phyloP scores from a whole-genome alignment of 805 yeast species.

The Candida bentonensis region DNA sequence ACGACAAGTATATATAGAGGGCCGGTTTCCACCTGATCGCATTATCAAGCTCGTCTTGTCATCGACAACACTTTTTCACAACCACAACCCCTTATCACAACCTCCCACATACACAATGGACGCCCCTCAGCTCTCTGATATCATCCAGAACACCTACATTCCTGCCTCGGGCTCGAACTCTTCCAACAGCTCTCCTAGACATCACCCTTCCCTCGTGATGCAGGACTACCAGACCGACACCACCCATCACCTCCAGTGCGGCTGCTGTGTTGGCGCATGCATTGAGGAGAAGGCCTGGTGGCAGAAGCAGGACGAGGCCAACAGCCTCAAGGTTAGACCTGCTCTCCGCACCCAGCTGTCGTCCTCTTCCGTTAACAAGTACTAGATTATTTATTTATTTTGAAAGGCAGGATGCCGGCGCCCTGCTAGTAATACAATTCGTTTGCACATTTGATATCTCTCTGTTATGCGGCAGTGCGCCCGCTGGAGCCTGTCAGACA shows the following conservation, averaged over 20 bases:
- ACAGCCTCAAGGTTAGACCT: background rate
- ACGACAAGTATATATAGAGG: background rate
- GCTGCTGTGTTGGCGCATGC: slow-evolving; percentile 28
- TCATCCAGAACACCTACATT: slow-evolving; percentile 32
- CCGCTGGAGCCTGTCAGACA: too few species aligned
- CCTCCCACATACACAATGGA: slow-evolving; percentile 25
- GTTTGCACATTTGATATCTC: too few species aligned
- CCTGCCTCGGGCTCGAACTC: slow-evolving; percentile 23
- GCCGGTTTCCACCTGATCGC: background rate
- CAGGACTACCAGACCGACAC: slow-evolving; percentile 42
- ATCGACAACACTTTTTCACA: background rate
- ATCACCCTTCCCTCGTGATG: slow-evolving; percentile 45
- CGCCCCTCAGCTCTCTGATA: slow-evolving; percentile 24
- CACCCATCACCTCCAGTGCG: slow-evolving; percentile 28
- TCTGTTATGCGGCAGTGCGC: too few species aligned
- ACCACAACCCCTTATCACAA: background rate
- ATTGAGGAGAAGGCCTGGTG: slow-evolving; percentile 27
- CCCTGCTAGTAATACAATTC: background rate
- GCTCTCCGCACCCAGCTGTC: background rate
- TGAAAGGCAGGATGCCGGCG: background rate
- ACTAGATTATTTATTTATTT: background rate
- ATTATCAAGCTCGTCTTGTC: too few species aligned
- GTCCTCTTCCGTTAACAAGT: background rate
- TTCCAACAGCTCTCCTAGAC: slow-evolving; percentile 27
- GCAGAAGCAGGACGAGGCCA: slow-evolving; percentile 13